Evolutionary conservation across 257 asterid species (phyloP).

Genomic region (Capsicum baccatum): DNA sequence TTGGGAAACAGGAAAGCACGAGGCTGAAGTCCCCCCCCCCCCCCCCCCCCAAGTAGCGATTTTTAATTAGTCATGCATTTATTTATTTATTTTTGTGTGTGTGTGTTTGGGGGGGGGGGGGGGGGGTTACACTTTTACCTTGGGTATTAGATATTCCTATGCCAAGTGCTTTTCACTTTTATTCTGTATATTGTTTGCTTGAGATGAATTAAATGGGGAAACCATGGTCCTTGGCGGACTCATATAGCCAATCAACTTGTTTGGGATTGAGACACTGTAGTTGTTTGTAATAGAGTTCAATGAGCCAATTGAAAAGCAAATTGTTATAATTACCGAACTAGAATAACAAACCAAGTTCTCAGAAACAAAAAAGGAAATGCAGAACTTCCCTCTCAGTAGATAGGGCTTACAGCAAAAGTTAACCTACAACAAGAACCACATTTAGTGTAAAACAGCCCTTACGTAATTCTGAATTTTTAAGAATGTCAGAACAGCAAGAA

Average conservation of each 20-base stretch:
- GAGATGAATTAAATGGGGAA: conserved; percentile 16
- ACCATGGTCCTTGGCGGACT: background rate
- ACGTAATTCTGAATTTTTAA: background rate
- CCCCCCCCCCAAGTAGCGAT: no score
- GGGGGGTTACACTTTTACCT: background rate
- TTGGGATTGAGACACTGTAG: no score
- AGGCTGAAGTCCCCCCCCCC: no score
- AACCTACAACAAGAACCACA: background rate
- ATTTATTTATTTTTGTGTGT: no score
- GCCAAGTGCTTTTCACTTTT: background rate
- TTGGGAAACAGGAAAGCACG: no score
- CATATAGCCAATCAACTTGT: no score
- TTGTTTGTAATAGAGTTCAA: no score
- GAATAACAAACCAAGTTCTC: no score
- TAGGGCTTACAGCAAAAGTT: background rate
- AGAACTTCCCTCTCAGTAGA: background rate
- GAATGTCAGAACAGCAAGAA: background rate
- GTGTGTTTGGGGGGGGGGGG: fast-evolving
- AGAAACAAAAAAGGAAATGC: no score
- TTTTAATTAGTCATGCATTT: no score
- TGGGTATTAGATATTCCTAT: background rate
- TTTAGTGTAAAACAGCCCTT: background rate
- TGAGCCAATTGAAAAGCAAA: no score
- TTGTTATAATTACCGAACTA: no score
- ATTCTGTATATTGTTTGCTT: background rate